Evolutionary conservation across 352 stramenopile species (phyloP), one percentile per base, ranked within the genome.

Genomic region (Phytopythium delawarense): DNA sequence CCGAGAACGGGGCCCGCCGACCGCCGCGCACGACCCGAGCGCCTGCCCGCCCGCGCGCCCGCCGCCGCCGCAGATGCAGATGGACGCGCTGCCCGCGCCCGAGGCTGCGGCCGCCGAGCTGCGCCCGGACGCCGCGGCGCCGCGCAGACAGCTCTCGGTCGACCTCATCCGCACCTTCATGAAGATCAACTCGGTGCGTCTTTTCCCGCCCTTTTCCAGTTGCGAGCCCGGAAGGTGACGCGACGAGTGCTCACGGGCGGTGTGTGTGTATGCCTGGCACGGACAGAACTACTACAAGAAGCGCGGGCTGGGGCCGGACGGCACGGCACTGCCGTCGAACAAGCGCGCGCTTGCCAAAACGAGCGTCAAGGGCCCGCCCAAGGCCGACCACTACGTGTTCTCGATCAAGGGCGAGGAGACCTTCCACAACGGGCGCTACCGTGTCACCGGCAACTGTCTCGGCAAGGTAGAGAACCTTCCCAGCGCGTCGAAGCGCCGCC

Each of bases 161-260:
- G 73, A 86, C 23, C 85, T 99, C 45, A 97, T 99, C 75, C 81
- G 96, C 67, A 99, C 97, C 18, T 98, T 99, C 75, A 99, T 98
- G 71, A 66, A 85, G 52, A 99, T 99, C 74, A 99, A 99, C 76
- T 57, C 72, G 65, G 85, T 92, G 71, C 70, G 72, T 72, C 55
- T 28, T 32, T 48, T 50, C 42, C 35, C 54, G 54, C 11, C 51
- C 35, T 50, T 49, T 59, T 18, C 21, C 35, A 7, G 35, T 15
- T 15, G 35, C 12, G 9, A 40, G 9, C 1, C 12, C 35, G 35
- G 9, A 56, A 42, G 49, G 56, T 69, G 15, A 61, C 54, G 40
- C 28, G 37, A 7, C 28, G 28, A 32, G 28, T 32, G 28, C 28
- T 32, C 28, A 32, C 28, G 28, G 4, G 28, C 28, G 40, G 28